phyloP scores from a whole-genome alignment of 2,329 filamentous ascomycete species.

The Colletotrichum theobromicola region DNA sequence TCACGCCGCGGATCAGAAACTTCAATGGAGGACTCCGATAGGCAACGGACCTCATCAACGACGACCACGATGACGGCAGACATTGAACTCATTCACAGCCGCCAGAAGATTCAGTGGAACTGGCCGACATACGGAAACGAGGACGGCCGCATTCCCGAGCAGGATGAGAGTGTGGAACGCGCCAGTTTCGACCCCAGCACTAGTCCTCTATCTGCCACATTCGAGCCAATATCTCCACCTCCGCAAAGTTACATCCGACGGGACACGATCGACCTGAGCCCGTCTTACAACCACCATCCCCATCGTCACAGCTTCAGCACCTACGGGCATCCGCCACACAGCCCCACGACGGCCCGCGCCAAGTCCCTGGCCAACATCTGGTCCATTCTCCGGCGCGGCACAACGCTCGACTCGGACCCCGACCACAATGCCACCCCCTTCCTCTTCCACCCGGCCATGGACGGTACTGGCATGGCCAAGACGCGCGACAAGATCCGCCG shows the following conservation, averaged over 20 bases:
- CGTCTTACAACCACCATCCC: not conserved
- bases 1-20: slow-evolving; percentile 24
- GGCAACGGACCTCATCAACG: slow-evolving; percentile 1
- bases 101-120: slow-evolving; percentile 22
- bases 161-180: not conserved
- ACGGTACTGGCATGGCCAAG: slow-evolving; percentile 33
- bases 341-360: slow-evolving; percentile 18
- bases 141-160: slow-evolving; percentile 1
- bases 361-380: slow-evolving; percentile 30
- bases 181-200: not conserved
- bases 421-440: slow-evolving; percentile 10
- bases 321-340: slow-evolving; percentile 9
- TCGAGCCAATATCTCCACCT: slow-evolving; percentile 12
- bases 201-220: slow-evolving; percentile 10
- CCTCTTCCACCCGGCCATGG: slow-evolving; percentile 23
- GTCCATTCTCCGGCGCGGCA: slow-evolving; percentile 25
- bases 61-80: slow-evolving; percentile 10
- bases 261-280: slow-evolving; percentile 3
- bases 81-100: slow-evolving; percentile 13
- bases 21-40: slow-evolving; percentile 17
- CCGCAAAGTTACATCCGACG: slow-evolving; percentile 16
- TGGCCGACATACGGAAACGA: slow-evolving; percentile 18
- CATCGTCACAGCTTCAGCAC: not conserved
- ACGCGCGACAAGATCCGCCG: slow-evolving; percentile 64
- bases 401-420: slow-evolving; percentile 15